Evolutionary conservation across 1,139 yeast species (phyloP), one percentile per base, ranked within the genome.

Genomic region (Saccharomycopsis crataegensis): DNA sequence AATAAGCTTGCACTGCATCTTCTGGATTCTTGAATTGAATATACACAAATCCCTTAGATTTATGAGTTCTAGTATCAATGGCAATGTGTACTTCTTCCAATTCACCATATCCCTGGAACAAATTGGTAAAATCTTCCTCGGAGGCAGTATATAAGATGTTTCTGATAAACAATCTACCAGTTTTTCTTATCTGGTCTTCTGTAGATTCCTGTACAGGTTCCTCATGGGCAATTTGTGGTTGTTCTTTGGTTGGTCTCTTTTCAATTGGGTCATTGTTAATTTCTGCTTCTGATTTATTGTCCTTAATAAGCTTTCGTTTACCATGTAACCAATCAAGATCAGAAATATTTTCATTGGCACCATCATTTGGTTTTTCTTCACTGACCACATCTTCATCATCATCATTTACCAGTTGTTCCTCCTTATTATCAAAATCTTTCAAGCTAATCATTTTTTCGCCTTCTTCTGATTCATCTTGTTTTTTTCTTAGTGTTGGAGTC

Each of bases 41-140:
- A 63, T 91, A 91, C 0, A 95, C 96, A 68, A 89, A 89, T 0
- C 99, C 99, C 68, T 93, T 93, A 1, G 96, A 85, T 62, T 83
- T 80, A 8, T 95, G 95, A 0, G 94, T 88, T 68, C 94, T 79
- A 2, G 96, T 85, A 65, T 93, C 98, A 43, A 90, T 70, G 1
- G 99, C 97, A 61, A 93, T 73, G 67, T 93, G 99, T 1, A 90
- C 96, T 68, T 86, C 93, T 59, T 80, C 83, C 48, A 86, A 70
- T 3, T 72, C 67, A 11, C 94, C 94, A 60, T 60, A 73, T 17
- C 65, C 63, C 34, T 61, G 48, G 49, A 69, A 68, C 32, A 90
- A 71, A 1, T 74, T 70, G 45, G 73, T 71, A 64, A 90, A 84
- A 54, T 93, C 99, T 1, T 79, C 79, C 65, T 91, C 98, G 0